These are phyloP conservation scores for Papiliotrema terrestris DNA, from an alignment of 1,284 basidiomycete species.

Conservation along the genomic window DNA sequence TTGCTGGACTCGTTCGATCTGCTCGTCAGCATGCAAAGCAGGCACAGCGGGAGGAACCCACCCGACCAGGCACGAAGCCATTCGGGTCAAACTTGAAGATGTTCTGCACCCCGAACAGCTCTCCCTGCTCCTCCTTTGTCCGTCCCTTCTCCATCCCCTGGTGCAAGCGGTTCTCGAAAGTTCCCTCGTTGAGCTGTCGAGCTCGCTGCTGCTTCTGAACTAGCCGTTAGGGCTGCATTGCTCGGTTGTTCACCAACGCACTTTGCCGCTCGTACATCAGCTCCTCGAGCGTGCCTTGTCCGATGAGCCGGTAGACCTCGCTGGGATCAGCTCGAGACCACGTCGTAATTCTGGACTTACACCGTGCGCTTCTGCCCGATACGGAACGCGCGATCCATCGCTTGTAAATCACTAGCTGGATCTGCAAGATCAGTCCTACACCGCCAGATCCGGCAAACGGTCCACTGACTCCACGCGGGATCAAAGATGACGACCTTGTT, in stretches of 20 bases:
- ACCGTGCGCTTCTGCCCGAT: constrained; percentile 56
- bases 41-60: constrained; percentile 9
- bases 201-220: constrained; percentile 44
- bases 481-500: constrained; percentile 53
- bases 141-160: constrained; percentile 36
- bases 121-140: constrained; percentile 30
- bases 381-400: constrained; percentile 53
- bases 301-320: constrained; percentile 54
- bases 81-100: constrained; percentile 43
- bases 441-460: not conserved
- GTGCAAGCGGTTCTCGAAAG: constrained; percentile 42
- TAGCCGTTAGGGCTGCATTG: constrained; percentile 7
- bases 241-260: constrained; percentile 11
- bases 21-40: not conserved
- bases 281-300: constrained; percentile 53
- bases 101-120: constrained; percentile 47
- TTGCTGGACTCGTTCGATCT: constrained; percentile 34
- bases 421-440: constrained; percentile 20
- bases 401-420: constrained; percentile 49
- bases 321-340: constrained; percentile 13
- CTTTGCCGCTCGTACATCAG: constrained; percentile 50
- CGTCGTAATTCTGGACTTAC: constrained; percentile 15
- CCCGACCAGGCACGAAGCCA: constrained; percentile 36
- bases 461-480: constrained; percentile 45
- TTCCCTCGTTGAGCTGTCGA: constrained; percentile 44